phyloP scores from a whole-genome alignment of 805 yeast genomes.

The Wickerhamomyces queroliae region DNA sequence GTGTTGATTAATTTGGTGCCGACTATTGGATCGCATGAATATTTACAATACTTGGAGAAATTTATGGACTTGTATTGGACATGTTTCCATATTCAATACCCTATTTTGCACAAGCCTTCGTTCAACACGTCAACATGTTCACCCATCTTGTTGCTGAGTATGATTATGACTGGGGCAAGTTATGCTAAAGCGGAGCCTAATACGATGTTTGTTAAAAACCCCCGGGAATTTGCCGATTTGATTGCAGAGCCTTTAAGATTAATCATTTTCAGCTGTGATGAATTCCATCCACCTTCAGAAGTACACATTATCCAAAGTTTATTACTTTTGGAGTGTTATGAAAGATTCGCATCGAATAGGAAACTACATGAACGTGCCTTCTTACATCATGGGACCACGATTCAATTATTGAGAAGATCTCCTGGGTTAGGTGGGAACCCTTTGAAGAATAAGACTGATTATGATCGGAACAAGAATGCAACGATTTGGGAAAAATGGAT shows the following conservation, averaged over 20 bases:
- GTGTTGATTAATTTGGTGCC: constrained; percentile 16
- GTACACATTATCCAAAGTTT: constrained; percentile 75
- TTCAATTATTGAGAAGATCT: constrained; percentile 69
- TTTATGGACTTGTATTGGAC: constrained; percentile 23
- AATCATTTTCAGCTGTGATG: constrained; percentile 62
- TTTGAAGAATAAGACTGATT: constrained; percentile 23
- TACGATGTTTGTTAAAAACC: constrained; percentile 8
- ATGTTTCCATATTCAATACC: constrained; percentile 36
- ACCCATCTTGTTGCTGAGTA: constrained; percentile 45
- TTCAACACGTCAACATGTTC: constrained; percentile 44
- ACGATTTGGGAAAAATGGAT: constrained; percentile 64
- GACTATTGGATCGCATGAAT: constrained; percentile 15
- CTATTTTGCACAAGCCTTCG: constrained; percentile 45
- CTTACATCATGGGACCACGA: constrained; percentile 81
- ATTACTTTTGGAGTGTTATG: constrained; percentile 70
- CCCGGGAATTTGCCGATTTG: constrained; percentile 25
- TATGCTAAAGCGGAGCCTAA: constrained; percentile 17
- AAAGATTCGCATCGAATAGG: constrained; percentile 66
- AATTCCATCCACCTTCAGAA: constrained; percentile 71
- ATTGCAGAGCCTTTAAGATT: constrained; percentile 53
- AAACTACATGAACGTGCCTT: constrained; percentile 76
- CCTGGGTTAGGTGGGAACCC: constrained; percentile 76
- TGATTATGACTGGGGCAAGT: constrained; percentile 34
- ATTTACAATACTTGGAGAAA: constrained; percentile 16
- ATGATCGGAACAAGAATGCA: constrained; percentile 24